A percentile compares a stretch with the other conserved stretches of the same genome.
Evolutionary conservation across 208 protist species (phyloP).

Genomic region (Acanthamoeba royreba): DNA sequence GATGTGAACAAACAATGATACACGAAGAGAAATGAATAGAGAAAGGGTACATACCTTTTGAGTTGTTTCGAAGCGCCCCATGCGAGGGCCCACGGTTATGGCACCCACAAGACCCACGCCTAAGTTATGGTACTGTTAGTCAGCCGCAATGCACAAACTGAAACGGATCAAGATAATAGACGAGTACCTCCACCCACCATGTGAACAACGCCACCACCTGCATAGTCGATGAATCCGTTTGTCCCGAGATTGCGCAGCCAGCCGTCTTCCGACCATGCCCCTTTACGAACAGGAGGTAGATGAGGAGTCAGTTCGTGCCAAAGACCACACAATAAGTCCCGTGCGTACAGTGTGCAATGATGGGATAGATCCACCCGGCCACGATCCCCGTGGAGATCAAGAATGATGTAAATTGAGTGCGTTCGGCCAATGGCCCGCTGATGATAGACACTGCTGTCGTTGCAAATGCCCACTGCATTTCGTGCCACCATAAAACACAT

Average conservation of each 20-base stretch:
- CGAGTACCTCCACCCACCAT: neutral
- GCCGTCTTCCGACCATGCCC: slow-evolving; percentile 20
- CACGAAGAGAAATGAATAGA: neutral
- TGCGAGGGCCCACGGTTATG: neutral
- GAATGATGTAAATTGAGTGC: slow-evolving; percentile 35
- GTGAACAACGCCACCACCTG: slow-evolving; percentile 23
- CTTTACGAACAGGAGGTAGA: neutral
- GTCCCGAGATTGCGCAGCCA: slow-evolving; percentile 20
- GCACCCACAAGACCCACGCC: slow-evolving; percentile 15
- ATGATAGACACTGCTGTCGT: neutral
- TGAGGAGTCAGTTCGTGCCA: neutral
- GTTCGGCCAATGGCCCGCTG: slow-evolving; percentile 23
- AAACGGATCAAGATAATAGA: neutral
- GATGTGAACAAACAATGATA: neutral
- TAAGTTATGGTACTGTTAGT: neutral
- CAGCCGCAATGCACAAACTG: neutral
- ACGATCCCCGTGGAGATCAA: neutral
- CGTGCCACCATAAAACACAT: neutral
- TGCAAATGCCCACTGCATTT: slow-evolving; percentile 9
- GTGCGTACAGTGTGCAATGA: slow-evolving; percentile 17
- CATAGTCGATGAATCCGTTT: slow-evolving; percentile 42
- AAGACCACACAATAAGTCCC: neutral
- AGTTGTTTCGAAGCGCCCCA: neutral
- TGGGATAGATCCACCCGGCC: slow-evolving; percentile 14
- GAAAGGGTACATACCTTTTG: neutral